Percentiles rank a stretch among this genome's conserved stretches.
Conservation (phyloP, 1,139 yeast genomes). For the Candida sp. region DNA sequence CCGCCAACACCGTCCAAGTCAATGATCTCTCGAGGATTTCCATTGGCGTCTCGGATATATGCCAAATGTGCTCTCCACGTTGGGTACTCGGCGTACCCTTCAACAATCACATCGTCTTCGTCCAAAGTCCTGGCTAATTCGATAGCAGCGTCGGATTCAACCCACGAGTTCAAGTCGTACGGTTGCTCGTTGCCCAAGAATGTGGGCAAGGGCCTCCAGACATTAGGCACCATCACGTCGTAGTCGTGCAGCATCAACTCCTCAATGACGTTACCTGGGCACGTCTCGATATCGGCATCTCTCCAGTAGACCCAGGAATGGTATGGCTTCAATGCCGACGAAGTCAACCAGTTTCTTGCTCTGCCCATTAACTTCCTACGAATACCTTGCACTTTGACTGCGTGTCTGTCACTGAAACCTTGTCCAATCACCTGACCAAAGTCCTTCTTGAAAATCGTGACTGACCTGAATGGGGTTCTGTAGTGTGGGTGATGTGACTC, state of each 20-base stretch:
- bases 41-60: conserved; percentile 66
- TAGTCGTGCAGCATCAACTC: conserved; percentile 74
- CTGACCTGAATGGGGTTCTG: conserved; percentile 73
- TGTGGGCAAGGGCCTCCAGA: conserved; percentile 86
- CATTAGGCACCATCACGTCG: conserved; percentile 89
- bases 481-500: conserved; percentile 62
- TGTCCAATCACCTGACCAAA: conserved; percentile 87
- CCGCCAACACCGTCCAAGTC: conserved; percentile 93
- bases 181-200: conserved; percentile 82
- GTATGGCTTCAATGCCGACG: conserved; percentile 77
- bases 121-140: conserved; percentile 67
- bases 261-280: conserved; percentile 81
- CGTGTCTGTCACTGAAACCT: conserved; percentile 90
- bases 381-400: conserved; percentile 88
- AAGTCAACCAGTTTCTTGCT: conserved; percentile 87
- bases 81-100: conserved; percentile 89
- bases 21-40: conserved; percentile 66
- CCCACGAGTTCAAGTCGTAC: conserved; percentile 89
- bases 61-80: conserved; percentile 90
- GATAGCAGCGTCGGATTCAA: conserved; percentile 74
- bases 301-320: conserved; percentile 98
- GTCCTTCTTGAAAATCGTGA: conserved; percentile 79
- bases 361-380: conserved; percentile 89
- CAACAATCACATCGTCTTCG: conserved; percentile 90
- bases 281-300: conserved; percentile 86